A percentile compares a stretch with the other conserved stretches of the same genome.
These are phyloP conservation scores for Isabelozyma rhagii DNA, from an alignment of 805 yeast genomes.

Conservation along the genomic window DNA sequence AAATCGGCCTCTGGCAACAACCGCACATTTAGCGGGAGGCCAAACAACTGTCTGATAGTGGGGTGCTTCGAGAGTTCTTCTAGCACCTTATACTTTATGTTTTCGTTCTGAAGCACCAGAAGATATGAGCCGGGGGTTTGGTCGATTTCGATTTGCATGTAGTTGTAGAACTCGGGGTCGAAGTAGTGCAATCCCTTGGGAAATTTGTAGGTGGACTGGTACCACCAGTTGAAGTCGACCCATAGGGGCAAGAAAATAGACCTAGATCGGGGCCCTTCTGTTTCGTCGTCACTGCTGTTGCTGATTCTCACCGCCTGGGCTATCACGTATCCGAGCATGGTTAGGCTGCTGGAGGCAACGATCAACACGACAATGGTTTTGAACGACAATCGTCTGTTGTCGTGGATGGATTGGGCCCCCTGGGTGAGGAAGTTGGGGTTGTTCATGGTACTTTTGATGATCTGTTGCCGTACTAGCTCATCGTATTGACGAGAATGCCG, in stretches of 20 bases:
- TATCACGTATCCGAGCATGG: slow-evolving; percentile 21
- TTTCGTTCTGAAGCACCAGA: slow-evolving; percentile 13
- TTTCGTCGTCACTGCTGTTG: slow-evolving; percentile 4
- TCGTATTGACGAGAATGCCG: slow-evolving; percentile 7
- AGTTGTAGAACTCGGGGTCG: slow-evolving; percentile 16
- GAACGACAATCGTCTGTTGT: slow-evolving; percentile 11
- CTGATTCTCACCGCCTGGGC: slow-evolving; percentile 11
- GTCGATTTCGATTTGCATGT: slow-evolving; percentile 11
- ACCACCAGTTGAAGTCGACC: slow-evolving; percentile 24
- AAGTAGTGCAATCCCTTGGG: slow-evolving; percentile 24
- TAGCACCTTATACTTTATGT: slow-evolving; percentile 24
- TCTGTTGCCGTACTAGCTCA: slow-evolving; percentile 6
- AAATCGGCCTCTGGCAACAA: slow-evolving; percentile 8
- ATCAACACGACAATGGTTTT: slow-evolving; percentile 17
- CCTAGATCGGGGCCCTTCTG: slow-evolving; percentile 5
- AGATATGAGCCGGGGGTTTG: slow-evolving; percentile 9
- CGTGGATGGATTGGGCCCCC: neutral
- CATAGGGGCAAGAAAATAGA: slow-evolving; percentile 22
- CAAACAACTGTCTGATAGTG: slow-evolving; percentile 20
- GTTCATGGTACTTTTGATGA: slow-evolving; percentile 8
- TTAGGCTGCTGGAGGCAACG: slow-evolving; percentile 17
- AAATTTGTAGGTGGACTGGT: slow-evolving; percentile 16
- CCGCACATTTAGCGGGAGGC: slow-evolving; percentile 23
- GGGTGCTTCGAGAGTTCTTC: slow-evolving; percentile 19
- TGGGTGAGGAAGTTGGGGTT: slow-evolving; percentile 6